phyloP scores from a whole-genome alignment of 208 protist species.

The Leptomonas seymouri region DNA sequence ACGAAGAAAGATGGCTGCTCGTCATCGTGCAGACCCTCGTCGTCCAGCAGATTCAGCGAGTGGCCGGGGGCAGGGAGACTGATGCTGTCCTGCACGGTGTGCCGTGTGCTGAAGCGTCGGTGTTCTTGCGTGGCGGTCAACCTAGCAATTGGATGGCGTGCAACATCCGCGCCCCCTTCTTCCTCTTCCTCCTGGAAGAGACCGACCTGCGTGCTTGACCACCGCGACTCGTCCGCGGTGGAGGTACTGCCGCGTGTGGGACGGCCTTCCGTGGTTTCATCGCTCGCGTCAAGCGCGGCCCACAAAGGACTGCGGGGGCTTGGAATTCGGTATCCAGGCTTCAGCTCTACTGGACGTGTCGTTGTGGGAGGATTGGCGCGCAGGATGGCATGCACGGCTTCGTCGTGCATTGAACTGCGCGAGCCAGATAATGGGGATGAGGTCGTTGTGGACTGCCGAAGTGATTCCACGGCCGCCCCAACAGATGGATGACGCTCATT shows the following conservation, averaged over 20 bases:
- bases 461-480: background rate
- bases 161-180: background rate
- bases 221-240: conserved; percentile 5
- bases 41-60: conserved; percentile 36
- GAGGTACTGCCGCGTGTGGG: background rate
- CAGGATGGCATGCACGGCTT: conserved; percentile 41
- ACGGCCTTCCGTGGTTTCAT: conserved; percentile 3
- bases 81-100: conserved; percentile 16
- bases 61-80: conserved; percentile 21
- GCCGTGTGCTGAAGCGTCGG: conserved; percentile 16
- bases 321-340: conserved; percentile 48
- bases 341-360: conserved; percentile 46
- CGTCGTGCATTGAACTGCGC: conserved; percentile 32
- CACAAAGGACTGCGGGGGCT: conserved; percentile 72
- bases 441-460: too few relatives aligned
- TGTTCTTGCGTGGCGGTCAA: conserved; percentile 17
- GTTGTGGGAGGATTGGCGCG: conserved; percentile 56
- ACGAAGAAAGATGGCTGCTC: conserved; percentile 28
- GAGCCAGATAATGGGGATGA: background rate
- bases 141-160: background rate
- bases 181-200: conserved; percentile 32
- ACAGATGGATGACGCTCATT: background rate
- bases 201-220: conserved; percentile 28
- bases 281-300: conserved; percentile 36
- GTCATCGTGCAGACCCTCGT: conserved; percentile 32